phyloP scores from a whole-genome alignment of 331 rosid species.

The Prunus yedoensis region DNA sequence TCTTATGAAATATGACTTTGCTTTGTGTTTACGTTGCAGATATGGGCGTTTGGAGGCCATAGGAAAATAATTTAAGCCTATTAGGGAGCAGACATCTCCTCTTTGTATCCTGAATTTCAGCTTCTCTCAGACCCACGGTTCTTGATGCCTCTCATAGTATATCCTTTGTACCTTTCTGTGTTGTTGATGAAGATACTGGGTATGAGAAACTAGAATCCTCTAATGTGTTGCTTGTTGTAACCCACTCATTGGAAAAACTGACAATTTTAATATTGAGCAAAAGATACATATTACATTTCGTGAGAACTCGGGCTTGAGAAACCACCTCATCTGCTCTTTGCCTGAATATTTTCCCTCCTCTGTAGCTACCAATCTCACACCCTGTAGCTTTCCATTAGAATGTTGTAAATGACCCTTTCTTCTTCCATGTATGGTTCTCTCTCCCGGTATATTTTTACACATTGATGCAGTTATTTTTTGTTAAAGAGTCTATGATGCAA shows the following conservation, averaged over 20 bases:
- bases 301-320: slow-evolving; percentile 16
- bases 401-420: not conserved
- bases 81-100: slow-evolving; percentile 1
- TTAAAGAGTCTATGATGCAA: no score
- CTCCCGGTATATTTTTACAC: not conserved
- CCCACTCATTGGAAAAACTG: slow-evolving; percentile 4
- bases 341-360: not conserved
- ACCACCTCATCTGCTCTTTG: not conserved
- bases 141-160: not conserved
- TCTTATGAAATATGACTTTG: not conserved
- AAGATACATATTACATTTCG: slow-evolving; percentile 6
- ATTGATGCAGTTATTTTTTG: no score
- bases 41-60: slow-evolving; percentile 70
- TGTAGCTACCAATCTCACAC: not conserved
- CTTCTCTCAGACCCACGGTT: slow-evolving; percentile 8
- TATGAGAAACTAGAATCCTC: slow-evolving; percentile 24
- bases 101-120: slow-evolving; percentile 3
- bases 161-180: slow-evolving; percentile 11
- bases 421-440: not conserved
- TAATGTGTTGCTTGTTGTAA: slow-evolving; percentile 33
- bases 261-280: slow-evolving; percentile 13
- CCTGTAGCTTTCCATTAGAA: not conserved
- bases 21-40: slow-evolving; percentile 30
- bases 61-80: slow-evolving; percentile 42
- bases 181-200: slow-evolving; percentile 3